These are phyloP conservation scores for Puccinia hordei DNA, from an alignment of 1,284 basidiomycete genomes.

Conservation along the genomic window DNA sequence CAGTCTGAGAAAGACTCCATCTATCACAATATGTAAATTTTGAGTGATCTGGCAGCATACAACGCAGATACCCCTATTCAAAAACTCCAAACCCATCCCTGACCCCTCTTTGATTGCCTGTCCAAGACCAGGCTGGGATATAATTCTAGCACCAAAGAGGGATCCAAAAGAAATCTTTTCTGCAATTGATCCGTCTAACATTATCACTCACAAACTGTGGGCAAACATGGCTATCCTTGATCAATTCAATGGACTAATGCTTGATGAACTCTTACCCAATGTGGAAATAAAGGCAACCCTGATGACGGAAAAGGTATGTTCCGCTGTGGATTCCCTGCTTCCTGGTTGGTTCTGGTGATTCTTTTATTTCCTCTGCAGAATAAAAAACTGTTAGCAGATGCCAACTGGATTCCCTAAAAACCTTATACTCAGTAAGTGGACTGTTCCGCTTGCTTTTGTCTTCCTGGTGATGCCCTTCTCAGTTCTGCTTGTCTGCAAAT, in stretches of 20 bases:
- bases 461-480: too few relatives aligned
- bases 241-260: background rate
- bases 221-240: background rate
- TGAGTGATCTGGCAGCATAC: background rate
- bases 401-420: too few relatives aligned
- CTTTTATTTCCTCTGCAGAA: too few relatives aligned
- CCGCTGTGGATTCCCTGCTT: too few relatives aligned
- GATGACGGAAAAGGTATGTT: too few relatives aligned
- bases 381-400: too few relatives aligned
- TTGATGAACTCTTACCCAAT: background rate
- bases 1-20: background rate
- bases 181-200: background rate
- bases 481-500: too few relatives aligned
- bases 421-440: too few relatives aligned
- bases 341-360: too few relatives aligned
- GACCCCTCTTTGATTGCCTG: background rate
- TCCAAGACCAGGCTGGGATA: constrained; percentile 22
- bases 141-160: background rate
- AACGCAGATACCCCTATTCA: background rate
- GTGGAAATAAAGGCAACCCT: too few relatives aligned
- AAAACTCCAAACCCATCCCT: background rate
- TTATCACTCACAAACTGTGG: background rate
- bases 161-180: constrained; percentile 3
- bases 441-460: too few relatives aligned
- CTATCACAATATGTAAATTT: background rate